phyloP scores from a whole-genome alignment of 2,329 filamentous ascomycete species.

The Tolypocladium tropicale region DNA sequence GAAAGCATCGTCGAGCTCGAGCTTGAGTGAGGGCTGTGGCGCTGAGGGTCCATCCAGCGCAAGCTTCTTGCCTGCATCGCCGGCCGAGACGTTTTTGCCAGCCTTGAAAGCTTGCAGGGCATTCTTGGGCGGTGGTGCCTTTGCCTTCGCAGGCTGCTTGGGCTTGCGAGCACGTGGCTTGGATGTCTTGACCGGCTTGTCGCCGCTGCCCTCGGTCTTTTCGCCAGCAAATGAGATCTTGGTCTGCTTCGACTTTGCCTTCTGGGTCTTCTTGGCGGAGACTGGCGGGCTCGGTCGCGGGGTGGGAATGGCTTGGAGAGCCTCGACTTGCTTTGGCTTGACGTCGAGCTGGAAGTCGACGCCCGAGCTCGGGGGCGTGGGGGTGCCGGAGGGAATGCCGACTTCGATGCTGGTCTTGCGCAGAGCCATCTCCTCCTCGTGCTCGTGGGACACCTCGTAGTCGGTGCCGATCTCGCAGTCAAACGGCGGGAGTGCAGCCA shows the following conservation, averaged over 20 bases:
- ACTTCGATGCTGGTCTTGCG: conserved; percentile 25
- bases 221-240: conserved; percentile 33
- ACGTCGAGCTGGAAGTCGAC: conserved; percentile 14
- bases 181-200: conserved; percentile 9
- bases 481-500: conserved; percentile 54
- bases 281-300: conserved; percentile 44
- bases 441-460: conserved; percentile 34
- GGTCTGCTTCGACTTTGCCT: conserved; percentile 37
- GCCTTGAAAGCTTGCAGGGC: conserved; percentile 33
- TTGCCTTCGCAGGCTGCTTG: conserved; percentile 24
- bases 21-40: background rate
- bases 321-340: conserved; percentile 29
- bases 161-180: conserved; percentile 22
- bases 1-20: background rate
- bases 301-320: conserved; percentile 43
- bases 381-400: conserved; percentile 14
- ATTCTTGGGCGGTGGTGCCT: conserved; percentile 24
- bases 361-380: conserved; percentile 10
- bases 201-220: conserved; percentile 6
- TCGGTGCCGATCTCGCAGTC: conserved; percentile 42
- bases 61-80: conserved; percentile 10
- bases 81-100: conserved; percentile 24
- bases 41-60: conserved; percentile 1
- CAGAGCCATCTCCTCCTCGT: conserved; percentile 26
- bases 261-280: conserved; percentile 26